phyloP scores from a whole-genome alignment of 805 yeast species.

The Nakazawaea sp. region DNA sequence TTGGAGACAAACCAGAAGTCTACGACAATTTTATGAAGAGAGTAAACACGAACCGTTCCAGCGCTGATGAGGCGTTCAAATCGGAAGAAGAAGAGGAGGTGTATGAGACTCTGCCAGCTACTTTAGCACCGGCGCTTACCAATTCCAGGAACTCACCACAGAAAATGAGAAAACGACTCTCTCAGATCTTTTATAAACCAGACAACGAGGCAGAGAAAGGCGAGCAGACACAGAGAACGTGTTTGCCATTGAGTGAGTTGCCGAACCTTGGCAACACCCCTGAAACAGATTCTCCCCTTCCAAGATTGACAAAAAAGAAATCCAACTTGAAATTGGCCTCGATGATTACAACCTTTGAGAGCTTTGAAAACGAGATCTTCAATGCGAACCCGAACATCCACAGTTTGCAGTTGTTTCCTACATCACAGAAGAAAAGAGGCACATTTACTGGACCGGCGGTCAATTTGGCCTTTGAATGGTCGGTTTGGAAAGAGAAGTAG shows the following conservation, averaged over 20 bases:
- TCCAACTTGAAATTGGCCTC: conserved; percentile 8
- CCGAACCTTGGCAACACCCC: too few species aligned
- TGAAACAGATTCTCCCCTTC: too few species aligned
- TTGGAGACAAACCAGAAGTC: too few species aligned
- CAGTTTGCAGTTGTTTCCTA: conserved; percentile 5
- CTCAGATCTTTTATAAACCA: not conserved
- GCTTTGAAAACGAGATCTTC: not conserved
- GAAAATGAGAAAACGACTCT: not conserved
- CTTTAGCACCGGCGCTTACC: too few species aligned
- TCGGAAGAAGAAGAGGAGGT: too few species aligned
- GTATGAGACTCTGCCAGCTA: too few species aligned
- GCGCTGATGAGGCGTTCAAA: too few species aligned
- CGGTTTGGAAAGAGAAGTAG: conserved; percentile 12
- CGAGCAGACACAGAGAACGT: too few species aligned
- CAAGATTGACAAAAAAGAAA: conserved; percentile 4
- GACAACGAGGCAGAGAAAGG: not conserved
- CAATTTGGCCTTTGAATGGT: conserved; percentile 10
- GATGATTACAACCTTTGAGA: not conserved
- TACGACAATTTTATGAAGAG: too few species aligned
- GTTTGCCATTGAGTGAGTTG: not conserved
- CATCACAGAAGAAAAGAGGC: not conserved
- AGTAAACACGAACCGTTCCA: too few species aligned
- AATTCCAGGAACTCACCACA: too few species aligned
- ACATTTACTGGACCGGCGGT: too few species aligned
- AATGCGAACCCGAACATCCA: conserved; percentile 1